Conservation (phyloP, 192 early-diverging fungal genomes). For the Nowakowskiella sp. region DNA sequence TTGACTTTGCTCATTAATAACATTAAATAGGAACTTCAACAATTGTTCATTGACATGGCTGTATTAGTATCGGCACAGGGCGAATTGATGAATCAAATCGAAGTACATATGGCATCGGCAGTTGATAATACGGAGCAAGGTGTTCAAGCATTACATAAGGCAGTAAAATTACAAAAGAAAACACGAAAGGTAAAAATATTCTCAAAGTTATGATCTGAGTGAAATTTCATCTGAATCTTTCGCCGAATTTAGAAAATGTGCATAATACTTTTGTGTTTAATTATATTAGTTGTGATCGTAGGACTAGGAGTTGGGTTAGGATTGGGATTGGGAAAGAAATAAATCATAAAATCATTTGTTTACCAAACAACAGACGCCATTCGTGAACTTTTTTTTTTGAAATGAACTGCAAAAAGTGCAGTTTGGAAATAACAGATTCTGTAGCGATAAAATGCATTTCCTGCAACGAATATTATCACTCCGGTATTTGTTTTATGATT, state of each 20-base stretch:
- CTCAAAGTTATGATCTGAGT: slow-evolving; percentile 8
- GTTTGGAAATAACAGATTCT: no score
- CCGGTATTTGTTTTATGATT: no score
- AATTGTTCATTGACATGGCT: slow-evolving; percentile 84
- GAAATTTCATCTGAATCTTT: not conserved
- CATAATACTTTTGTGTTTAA: slow-evolving; percentile 39
- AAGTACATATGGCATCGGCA: slow-evolving; percentile 52
- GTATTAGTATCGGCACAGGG: slow-evolving; percentile 71
- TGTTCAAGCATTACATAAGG: slow-evolving; percentile 47
- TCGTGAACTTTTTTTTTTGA: no score
- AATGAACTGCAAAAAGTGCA: no score
- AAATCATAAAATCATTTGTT: no score
- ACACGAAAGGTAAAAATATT: slow-evolving; percentile 29
- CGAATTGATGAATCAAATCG: slow-evolving; percentile 63
- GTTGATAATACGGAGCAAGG: slow-evolving; percentile 56
- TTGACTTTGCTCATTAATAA: not conserved
- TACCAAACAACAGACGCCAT: no score
- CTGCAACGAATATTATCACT: no score
- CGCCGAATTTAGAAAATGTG: slow-evolving; percentile 54
- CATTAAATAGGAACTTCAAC: slow-evolving; percentile 63
- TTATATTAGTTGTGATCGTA: slow-evolving; percentile 22
- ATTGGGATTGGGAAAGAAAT: not conserved
- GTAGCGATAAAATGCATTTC: no score
- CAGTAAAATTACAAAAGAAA: slow-evolving; percentile 51
- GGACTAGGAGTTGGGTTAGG: slow-evolving; percentile 37